A percentile compares a stretch with the other conserved stretches of the same genome.
Evolutionary conservation across 2,329 filamentous ascomycete genomes (phyloP).

Genomic region (Cercospora brassicicola): DNA sequence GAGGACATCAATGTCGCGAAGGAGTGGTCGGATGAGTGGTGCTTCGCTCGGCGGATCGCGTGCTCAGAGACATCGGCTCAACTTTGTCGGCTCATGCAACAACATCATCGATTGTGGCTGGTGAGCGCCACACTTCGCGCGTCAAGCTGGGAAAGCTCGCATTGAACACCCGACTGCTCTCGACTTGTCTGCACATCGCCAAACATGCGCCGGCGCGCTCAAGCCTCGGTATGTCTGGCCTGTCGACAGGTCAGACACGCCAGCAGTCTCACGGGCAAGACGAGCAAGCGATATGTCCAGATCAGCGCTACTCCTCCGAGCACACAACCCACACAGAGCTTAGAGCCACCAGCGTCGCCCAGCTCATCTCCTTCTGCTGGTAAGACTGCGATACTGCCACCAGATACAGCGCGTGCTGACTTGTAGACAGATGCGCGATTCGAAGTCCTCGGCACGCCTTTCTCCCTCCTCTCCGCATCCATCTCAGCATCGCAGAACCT

Average conservation of each 20-base stretch:
- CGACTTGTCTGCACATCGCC: background rate
- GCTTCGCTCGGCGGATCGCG: constrained; percentile 12
- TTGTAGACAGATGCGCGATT: constrained; percentile 76
- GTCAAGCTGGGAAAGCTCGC: constrained; percentile 2
- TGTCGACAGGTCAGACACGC: constrained; percentile 28
- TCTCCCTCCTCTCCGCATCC: constrained; percentile 89
- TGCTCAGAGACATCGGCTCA: constrained; percentile 10
- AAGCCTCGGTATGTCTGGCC: constrained; percentile 31
- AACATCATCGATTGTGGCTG: background rate
- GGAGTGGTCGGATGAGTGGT: background rate
- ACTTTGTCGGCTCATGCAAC: background rate
- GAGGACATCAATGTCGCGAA: background rate
- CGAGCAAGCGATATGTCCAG: constrained; percentile 43
- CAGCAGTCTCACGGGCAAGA: constrained; percentile 13
- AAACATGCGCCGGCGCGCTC: constrained; percentile 36
- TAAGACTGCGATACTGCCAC: constrained; percentile 2
- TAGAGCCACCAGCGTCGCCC: constrained; percentile 35
- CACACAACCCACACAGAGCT: constrained; percentile 41
- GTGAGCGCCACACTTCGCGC: constrained; percentile 6
- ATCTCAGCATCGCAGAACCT: constrained; percentile 91
- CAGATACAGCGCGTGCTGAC: background rate
- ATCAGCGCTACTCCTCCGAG: constrained; percentile 49
- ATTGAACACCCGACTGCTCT: background rate
- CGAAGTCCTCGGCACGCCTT: constrained; percentile 86
- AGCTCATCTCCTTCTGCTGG: constrained; percentile 26